Base-by-base conservation (phyloP, 2,329 filamentous ascomycete species). In the Penicillium aurantiogriseum region DNA sequence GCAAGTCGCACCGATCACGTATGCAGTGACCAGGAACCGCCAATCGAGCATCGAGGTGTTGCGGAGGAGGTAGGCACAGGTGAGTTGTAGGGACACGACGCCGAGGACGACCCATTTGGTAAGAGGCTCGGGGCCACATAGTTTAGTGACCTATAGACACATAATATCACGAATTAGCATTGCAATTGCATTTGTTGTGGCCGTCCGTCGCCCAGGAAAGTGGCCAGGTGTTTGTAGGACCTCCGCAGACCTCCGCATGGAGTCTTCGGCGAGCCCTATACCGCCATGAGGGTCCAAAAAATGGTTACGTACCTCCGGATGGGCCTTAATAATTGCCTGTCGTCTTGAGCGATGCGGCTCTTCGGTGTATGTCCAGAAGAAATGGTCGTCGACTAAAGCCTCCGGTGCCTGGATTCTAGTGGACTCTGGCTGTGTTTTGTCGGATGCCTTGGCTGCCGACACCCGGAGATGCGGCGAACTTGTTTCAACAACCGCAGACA, bases 301-400 rank as follows among this genome's bases (percentile, higher is more conserved):
- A 50, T 39, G 5, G 31, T 19, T 13, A 60, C 73, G 21, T 79
- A 93, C 92, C 84, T 99, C 93, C 46, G 94, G 94, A 74, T 99
- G 93, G 54, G 93, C 92, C 80, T 97, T 97, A 78, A 99, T 97
- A 69, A 99, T 99, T 61, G 92, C 91, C 67, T 93, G 85, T 56
- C 94, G 85, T 67, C 94, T 83, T 33, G 93, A 94, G 66, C 92
- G 86, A 77, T 99, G 94, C 61, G 94, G 94, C 78, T 99, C 94
- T 76, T 99, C 94, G 10, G 94, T 97, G 74, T 99, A 97, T 40
- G 94, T 96, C 94, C 95, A 97, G 80, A 96, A 96, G 82, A 97
- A 97, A 74, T 87, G 83, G 61, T 87, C 78, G 17, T 78, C 77
- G 8, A 73, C 69, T 5, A 69, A 63, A 33, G 63, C 53, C 44